Base-by-base conservation (phyloP, 371 early-diverging fungal genomes). In the Apophysomyces trapeziformis region DNA sequence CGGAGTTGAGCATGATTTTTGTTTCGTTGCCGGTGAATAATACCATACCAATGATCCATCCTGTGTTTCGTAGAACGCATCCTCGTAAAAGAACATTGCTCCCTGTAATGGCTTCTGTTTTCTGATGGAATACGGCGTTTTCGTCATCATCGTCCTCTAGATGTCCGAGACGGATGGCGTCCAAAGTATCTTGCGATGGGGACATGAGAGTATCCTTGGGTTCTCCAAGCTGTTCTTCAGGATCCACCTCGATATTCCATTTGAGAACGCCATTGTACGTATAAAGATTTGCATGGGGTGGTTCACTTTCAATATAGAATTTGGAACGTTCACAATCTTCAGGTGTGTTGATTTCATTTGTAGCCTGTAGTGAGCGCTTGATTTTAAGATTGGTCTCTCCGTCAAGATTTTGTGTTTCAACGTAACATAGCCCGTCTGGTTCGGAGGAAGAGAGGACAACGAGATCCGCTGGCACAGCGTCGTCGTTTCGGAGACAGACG, bases 81-180 rank as follows among this genome's bases (percentile, higher is more conserved):
- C 99, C 99, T 43, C 96, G 90, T 12, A 98, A 85, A 4, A 99
- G 78, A 12, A 97, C 79, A 45, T 90, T 92, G 72, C 93, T 92
- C 68, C 93, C 87, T 36, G 88, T 88, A 60, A 95, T 83, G 14
- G 95, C 92, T 32, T 90, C 90, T 7, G 84, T 80, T 68, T 81
- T 83, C 69, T 84, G 72, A 66, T 83, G 84, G 6, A 73, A 69
- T 4, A 82, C 83, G 7, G 60, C 65, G 21, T 73, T 64, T 4
- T 61, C 63, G 1, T 72, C 65, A 7, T 70, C 71, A 2, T 76
- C 73, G 0, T 68, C 70, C 2, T 68, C 66, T 7, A 50, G 21
- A 9, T 50, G 54, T 2, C 18, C 21, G 21, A 50, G 54, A 7
- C 9, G 54, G 21, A 37, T 38, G 38, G 26, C 38, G 12, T 63